These are phyloP conservation scores for Candida multigemmis DNA, from an alignment of 805 yeast genomes.

Conservation along the genomic window DNA sequence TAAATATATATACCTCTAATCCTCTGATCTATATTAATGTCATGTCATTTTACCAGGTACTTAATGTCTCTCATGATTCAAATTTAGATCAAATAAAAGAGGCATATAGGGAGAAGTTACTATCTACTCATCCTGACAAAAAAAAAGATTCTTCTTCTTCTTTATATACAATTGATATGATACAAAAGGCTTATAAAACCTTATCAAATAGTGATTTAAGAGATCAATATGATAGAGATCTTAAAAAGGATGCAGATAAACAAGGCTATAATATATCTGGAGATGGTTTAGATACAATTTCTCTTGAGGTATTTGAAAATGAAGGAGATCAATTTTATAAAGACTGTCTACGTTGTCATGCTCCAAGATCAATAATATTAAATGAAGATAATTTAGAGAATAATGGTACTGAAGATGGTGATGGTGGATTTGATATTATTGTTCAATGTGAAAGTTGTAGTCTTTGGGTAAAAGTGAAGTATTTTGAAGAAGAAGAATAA, in stretches of 20 bases:
- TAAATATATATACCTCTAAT: not conserved
- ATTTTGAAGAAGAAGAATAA: constrained; percentile 35
- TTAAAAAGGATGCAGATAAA: constrained; percentile 22
- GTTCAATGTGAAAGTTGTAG: constrained; percentile 82
- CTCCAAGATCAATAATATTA: constrained; percentile 43
- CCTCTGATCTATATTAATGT: constrained; percentile 3
- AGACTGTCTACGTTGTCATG: constrained; percentile 63
- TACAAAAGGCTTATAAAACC: constrained; percentile 59
- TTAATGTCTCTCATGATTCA: constrained; percentile 40
- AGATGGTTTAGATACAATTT: constrained; percentile 61
- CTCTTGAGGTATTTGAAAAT: constrained; percentile 53
- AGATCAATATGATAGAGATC: constrained; percentile 41
- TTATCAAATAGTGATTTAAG: constrained; percentile 35
- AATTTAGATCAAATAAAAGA: constrained; percentile 35
- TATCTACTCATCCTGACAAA: constrained; percentile 79
- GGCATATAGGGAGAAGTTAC: constrained; percentile 56
- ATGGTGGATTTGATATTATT: constrained; percentile 50
- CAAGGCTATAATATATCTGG: constrained; percentile 39
- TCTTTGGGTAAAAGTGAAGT: constrained; percentile 72
- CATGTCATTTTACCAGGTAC: constrained; percentile 41
- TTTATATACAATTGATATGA: constrained; percentile 20
- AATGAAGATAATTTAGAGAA: constrained; percentile 53
- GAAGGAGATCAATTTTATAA: constrained; percentile 31
- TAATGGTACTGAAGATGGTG: constrained; percentile 43
- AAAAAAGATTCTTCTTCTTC: too few relatives aligned